Evolutionary conservation across 2,329 filamentous ascomycete species (phyloP).

Genomic region (Colletotrichum sp.): DNA sequence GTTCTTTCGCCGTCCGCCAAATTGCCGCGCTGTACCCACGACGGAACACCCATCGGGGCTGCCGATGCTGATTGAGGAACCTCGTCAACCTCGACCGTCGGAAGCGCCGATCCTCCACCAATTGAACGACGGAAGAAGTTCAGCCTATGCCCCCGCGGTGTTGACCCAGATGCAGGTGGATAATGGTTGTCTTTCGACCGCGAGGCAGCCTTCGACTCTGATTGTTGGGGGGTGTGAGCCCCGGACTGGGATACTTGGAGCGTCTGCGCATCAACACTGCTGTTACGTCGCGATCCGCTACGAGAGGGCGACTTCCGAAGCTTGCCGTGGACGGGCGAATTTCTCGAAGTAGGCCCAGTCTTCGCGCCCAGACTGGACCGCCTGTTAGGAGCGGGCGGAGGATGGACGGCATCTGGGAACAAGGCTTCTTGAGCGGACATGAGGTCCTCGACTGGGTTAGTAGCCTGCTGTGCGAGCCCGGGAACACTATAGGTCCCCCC

Average conservation of each 20-base stretch:
- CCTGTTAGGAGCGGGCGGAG: constrained; percentile 55
- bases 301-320: constrained; percentile 30
- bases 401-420: constrained; percentile 38
- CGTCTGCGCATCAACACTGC: constrained; percentile 35
- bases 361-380: constrained; percentile 59
- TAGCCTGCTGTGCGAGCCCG: constrained; percentile 33
- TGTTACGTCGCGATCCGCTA: constrained; percentile 22
- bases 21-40: constrained; percentile 40
- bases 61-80: constrained; percentile 8
- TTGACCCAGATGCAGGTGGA: constrained; percentile 53
- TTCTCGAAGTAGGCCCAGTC: constrained; percentile 37
- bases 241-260: constrained; percentile 27
- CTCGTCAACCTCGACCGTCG: background rate
- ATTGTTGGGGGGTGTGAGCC: constrained; percentile 22
- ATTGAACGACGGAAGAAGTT: constrained; percentile 59
- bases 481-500: constrained; percentile 33
- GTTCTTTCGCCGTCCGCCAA: constrained; percentile 45
- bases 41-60: constrained; percentile 41
- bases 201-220: constrained; percentile 31
- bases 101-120: constrained; percentile 33
- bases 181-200: constrained; percentile 41
- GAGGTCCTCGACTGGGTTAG: constrained; percentile 52
- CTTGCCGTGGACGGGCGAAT: constrained; percentile 22
- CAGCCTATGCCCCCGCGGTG: constrained; percentile 48
- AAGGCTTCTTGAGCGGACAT: constrained; percentile 45